A percentile compares a stretch with the other conserved stretches of the same genome.
These are phyloP conservation scores for Colletotrichum filicis DNA, from an alignment of 2,329 filamentous ascomycete genomes.

Conservation along the genomic window DNA sequence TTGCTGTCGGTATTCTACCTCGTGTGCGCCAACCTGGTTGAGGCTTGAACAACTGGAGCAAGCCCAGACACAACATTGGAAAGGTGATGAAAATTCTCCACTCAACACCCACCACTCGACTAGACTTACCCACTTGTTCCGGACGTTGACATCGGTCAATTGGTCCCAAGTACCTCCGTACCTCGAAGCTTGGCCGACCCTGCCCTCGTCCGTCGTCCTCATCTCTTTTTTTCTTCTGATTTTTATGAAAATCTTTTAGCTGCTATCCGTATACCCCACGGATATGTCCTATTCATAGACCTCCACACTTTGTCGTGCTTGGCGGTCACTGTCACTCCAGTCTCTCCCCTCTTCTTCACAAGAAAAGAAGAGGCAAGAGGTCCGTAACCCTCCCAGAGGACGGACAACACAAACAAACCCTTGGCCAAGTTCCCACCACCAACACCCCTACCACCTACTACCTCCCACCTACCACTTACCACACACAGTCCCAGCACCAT, in stretches of 20 bases:
- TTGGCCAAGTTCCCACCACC: constrained; percentile 6
- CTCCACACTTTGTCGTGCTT: constrained; percentile 8
- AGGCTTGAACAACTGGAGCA: background rate
- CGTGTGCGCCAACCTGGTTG: background rate
- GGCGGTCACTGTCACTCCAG: constrained; percentile 1
- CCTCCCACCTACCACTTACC: background rate
- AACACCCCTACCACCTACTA: background rate
- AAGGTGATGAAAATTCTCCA: constrained; percentile 8
- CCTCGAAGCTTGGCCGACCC: constrained; percentile 12
- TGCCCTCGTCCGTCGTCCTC: background rate
- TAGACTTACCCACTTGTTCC: constrained; percentile 29
- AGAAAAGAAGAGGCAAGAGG: background rate
- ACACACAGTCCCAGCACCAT: constrained; percentile 1
- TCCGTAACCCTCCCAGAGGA: background rate
- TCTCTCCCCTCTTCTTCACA: background rate
- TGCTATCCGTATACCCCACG: constrained; percentile 17
- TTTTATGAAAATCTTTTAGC: constrained; percentile 13
- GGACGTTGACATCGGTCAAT: constrained; percentile 25
- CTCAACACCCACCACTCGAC: constrained; percentile 20
- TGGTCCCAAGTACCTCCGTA: constrained; percentile 1
- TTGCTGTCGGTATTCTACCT: background rate
- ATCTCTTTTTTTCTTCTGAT: constrained; percentile 1
- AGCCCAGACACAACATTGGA: constrained; percentile 14
- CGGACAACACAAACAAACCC: background rate
- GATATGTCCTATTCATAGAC: constrained; percentile 27